These are phyloP conservation scores for Phlyctochytrium bullatum DNA, from an alignment of 192 early-diverging fungal species.

Conservation along the genomic window DNA sequence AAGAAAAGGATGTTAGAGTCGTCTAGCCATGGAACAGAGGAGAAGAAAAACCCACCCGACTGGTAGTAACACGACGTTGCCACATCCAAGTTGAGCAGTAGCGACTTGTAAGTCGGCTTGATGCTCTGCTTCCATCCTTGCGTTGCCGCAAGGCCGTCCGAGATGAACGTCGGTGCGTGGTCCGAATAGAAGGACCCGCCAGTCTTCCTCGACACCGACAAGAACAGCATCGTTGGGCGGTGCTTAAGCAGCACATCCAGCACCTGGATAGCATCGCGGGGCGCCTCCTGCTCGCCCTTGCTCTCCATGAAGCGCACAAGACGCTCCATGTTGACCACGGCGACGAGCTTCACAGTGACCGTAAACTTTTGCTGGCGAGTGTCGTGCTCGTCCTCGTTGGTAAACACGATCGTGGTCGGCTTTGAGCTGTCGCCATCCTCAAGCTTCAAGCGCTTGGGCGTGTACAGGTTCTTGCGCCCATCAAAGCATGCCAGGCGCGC, in stretches of 20 bases:
- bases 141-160: slow-evolving; percentile 6
- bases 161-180: slow-evolving; percentile 18
- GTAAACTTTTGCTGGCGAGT: slow-evolving; percentile 9
- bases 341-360: slow-evolving; percentile 6
- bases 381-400: neutral
- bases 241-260: slow-evolving; percentile 12
- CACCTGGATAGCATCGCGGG: slow-evolving; percentile 14
- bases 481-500: slow-evolving; percentile 15
- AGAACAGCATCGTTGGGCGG: slow-evolving; percentile 21
- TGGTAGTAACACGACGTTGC: slow-evolving; percentile 12
- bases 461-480: slow-evolving; percentile 27
- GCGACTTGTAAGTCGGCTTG: slow-evolving; percentile 9
- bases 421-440: neutral
- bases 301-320: slow-evolving; percentile 4
- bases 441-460: slow-evolving; percentile 8
- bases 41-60: slow-evolving; percentile 9
- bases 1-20: neutral
- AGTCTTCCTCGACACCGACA: slow-evolving; percentile 11
- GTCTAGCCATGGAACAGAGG: neutral
- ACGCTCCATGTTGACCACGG: slow-evolving; percentile 16
- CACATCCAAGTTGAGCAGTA: slow-evolving; percentile 15
- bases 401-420: neutral
- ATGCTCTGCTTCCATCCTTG: slow-evolving; percentile 26
- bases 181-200: slow-evolving; percentile 16
- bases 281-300: slow-evolving; percentile 13